A percentile compares a stretch with the other conserved stretches of the same genome.
Conservation (phyloP, 139 green algal genomes). For the Axilococcus clingmanii region DNA sequence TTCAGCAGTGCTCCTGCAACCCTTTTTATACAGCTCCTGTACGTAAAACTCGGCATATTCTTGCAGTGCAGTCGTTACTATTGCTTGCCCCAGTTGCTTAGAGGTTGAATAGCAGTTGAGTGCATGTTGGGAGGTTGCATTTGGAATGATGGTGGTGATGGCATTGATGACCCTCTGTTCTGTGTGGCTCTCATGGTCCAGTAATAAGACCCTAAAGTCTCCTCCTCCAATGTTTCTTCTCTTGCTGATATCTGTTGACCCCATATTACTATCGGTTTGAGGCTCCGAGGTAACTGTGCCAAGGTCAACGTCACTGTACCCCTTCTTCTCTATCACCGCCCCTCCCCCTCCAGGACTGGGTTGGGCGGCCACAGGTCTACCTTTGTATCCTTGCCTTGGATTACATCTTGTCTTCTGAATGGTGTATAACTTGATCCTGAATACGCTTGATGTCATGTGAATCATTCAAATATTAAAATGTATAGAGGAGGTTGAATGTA, state of each 20-base stretch:
- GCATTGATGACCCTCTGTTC: conserved; percentile 5
- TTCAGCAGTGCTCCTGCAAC: conserved; percentile 7
- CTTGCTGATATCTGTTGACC: background rate
- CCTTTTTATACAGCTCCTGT: conserved; percentile 9
- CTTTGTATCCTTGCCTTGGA: too few relatives aligned
- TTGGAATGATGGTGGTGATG: conserved; percentile 2
- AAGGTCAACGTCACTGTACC: background rate
- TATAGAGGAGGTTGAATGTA: too few relatives aligned
- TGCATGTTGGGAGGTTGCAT: background rate
- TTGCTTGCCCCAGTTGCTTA: conserved; percentile 5
- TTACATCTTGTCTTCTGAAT: too few relatives aligned
- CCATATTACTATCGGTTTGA: background rate
- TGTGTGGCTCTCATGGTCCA: conserved; percentile 5
- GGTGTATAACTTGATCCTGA: too few relatives aligned
- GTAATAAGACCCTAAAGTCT: conserved; percentile 9
- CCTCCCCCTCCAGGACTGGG: too few relatives aligned
- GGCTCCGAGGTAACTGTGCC: background rate
- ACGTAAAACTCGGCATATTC: conserved; percentile 12
- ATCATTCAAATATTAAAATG: too few relatives aligned
- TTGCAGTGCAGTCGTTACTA: conserved; percentile 3
- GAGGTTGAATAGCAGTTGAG: conserved; percentile 14
- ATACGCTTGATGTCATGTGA: too few relatives aligned
- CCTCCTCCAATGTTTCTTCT: conserved; percentile 6
- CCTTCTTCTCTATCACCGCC: background rate
- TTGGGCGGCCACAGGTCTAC: too few relatives aligned